Evolutionary conservation across 1,284 basidiomycete species (phyloP).

Genomic region (Ustilago tritici): DNA sequence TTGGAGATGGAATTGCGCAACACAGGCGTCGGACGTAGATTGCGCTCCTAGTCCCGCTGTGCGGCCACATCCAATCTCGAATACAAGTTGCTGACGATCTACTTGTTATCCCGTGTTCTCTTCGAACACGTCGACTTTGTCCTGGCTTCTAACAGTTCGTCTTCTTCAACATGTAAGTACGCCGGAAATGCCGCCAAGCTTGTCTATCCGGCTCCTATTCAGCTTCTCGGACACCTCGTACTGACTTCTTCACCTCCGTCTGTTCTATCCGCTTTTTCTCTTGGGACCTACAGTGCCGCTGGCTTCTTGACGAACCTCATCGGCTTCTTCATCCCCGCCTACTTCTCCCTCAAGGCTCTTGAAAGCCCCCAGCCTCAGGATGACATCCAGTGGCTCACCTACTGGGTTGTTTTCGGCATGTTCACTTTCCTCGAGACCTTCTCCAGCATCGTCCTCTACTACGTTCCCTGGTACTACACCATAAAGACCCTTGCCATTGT

Average conservation of each 20-base stretch:
- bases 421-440: conserved; percentile 69
- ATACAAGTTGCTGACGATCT: not conserved
- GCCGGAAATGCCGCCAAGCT: not conserved
- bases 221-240: not conserved
- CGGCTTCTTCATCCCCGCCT: conserved; percentile 68
- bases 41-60: too few species aligned
- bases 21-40: too few species aligned
- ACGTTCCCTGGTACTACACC: conserved; percentile 88
- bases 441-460: conserved; percentile 65
- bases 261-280: not conserved
- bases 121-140: conserved; percentile 11
- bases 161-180: conserved; percentile 68
- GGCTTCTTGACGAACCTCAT: conserved; percentile 69
- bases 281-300: conserved; percentile 51
- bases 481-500: conserved; percentile 86
- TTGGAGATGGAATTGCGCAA: too few species aligned
- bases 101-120: not conserved
- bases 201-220: not conserved
- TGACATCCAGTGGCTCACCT: conserved; percentile 70
- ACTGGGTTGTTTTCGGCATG: conserved; percentile 70
- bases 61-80: not conserved
- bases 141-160: conserved; percentile 69
- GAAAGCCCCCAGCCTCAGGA: conserved; percentile 69
- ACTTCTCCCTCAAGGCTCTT: conserved; percentile 69
- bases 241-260: conserved; percentile 2